Evolutionary conservation across 208 protist species (phyloP).

Genomic region (Trypanosoma theileri): DNA sequence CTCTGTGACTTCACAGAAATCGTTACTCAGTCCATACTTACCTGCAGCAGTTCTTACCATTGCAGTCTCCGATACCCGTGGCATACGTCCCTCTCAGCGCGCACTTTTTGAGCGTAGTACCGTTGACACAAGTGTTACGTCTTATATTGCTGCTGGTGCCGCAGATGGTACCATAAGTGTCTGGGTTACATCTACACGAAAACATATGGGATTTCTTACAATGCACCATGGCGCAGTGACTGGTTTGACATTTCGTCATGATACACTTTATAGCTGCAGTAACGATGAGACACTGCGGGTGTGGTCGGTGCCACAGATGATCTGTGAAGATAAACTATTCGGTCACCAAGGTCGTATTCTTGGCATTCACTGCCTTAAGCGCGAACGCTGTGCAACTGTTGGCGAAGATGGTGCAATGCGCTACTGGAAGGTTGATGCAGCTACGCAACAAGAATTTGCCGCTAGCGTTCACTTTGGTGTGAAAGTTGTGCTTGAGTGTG

Average conservation of each 20-base stretch:
- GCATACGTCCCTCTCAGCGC: conserved; percentile 50
- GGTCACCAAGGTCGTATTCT: conserved; percentile 75
- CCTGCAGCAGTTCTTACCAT: conserved; percentile 64
- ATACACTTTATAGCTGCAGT: conserved; percentile 71
- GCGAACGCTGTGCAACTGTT: conserved; percentile 76
- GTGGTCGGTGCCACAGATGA: conserved; percentile 86
- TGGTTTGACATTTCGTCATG: conserved; percentile 79
- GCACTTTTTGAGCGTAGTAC: conserved; percentile 82
- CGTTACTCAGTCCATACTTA: conserved; percentile 62
- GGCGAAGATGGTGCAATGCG: conserved; percentile 88
- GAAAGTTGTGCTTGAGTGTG: conserved; percentile 63
- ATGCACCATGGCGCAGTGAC: conserved; percentile 87
- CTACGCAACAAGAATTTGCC: conserved; percentile 68
- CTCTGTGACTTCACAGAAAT: conserved; percentile 14
- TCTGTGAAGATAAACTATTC: conserved; percentile 83
- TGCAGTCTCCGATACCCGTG: conserved; percentile 79
- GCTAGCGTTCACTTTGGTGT: conserved; percentile 26
- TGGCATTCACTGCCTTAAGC: conserved; percentile 56
- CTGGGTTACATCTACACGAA: conserved; percentile 68
- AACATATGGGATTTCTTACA: conserved; percentile 73
- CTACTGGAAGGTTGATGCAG: conserved; percentile 87
- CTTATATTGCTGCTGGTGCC: conserved; percentile 79
- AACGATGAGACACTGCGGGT: conserved; percentile 84
- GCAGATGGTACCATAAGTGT: conserved; percentile 80
- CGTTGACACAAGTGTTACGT: conserved; percentile 72